Base-by-base conservation (phyloP, 2,329 filamentous ascomycete species). In the Clathrospora elynae region DNA sequence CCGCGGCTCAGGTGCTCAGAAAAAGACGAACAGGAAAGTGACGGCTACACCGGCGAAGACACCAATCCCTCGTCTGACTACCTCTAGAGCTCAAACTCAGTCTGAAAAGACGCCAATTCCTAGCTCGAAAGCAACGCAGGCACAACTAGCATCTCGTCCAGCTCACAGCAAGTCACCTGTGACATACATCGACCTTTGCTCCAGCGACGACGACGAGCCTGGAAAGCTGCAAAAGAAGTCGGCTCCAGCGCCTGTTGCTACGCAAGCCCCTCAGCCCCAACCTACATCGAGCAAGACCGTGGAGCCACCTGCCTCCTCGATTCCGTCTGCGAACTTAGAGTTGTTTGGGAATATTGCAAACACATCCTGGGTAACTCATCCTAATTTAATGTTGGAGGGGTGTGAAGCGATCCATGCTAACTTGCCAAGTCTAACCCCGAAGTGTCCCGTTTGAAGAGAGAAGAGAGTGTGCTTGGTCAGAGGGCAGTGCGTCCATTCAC, bases 131-230 rank as follows among this genome's bases (percentile, higher is more conserved):
- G 19, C 2, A 28, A 23, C 26, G 16, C 37, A 29, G 4, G 20
- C 6, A 11, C 23, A n/a, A 13, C 12, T n/a, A 32, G 11, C 24
- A 14, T 1, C 5, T 6, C 18, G 12, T 12, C 8, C 2, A 5
- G n/a, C 13, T 7, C n/a, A 26, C 1, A 24, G 35, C n/a, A 37
- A 26, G n/a, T 16, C 17, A 6, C n/a, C 26, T 0, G 22, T 12
- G 24, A 30, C 28, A 6, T 38, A 17, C 10, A 49, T 53, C 23
- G 23, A 49, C 13, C 46, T 57, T 13, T 43, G 20, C n/a, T 51
- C 49, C 1, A 38, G 49, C 10, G 40, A 43, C 6, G 53, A 54
- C 0, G 42, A 45, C 16, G 40, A 42, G 14, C 33, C 18, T 7
- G 13, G 32, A 1, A 10, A 7, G 2, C 2, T 11, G 2, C 18